phyloP scores from a whole-genome alignment of 805 yeast species.

The Zygoascus tannicola region DNA sequence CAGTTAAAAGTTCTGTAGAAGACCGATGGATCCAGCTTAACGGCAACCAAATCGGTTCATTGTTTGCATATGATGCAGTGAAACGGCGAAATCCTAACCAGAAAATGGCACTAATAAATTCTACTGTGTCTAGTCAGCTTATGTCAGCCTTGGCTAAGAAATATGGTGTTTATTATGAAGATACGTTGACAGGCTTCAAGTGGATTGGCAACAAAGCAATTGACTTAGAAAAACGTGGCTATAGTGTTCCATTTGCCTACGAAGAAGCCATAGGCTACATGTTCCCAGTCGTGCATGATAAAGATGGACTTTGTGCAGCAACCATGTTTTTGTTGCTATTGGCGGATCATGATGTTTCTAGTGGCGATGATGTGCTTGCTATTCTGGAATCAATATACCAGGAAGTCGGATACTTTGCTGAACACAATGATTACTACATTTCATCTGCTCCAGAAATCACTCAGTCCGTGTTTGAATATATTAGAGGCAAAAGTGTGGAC shows the following conservation, averaged over 20 bases:
- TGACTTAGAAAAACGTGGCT: slow-evolving; percentile 56
- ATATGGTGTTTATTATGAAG: slow-evolving; percentile 55
- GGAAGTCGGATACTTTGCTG: slow-evolving; percentile 72
- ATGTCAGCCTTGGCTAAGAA: slow-evolving; percentile 55
- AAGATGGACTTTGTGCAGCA: slow-evolving; percentile 85
- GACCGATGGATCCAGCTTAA: slow-evolving; percentile 68
- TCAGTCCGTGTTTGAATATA: slow-evolving; percentile 43
- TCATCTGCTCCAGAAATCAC: slow-evolving; percentile 48
- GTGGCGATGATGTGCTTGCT: slow-evolving; percentile 35
- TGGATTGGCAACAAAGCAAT: slow-evolving; percentile 93
- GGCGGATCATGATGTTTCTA: slow-evolving; percentile 40
- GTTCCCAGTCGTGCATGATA: slow-evolving; percentile 78
- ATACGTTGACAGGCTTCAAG: slow-evolving; percentile 91
- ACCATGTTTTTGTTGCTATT: slow-evolving; percentile 61
- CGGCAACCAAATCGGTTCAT: slow-evolving; percentile 83
- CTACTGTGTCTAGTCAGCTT: slow-evolving; percentile 89
- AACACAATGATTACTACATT: slow-evolving; percentile 77
- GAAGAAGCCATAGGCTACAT: slow-evolving; percentile 96
- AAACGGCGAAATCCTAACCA: slow-evolving; percentile 3
- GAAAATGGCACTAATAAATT: slow-evolving; percentile 55
- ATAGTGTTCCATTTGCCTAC: slow-evolving; percentile 72
- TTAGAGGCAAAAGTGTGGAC: slow-evolving; percentile 31
- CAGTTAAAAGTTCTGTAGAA: slow-evolving; percentile 38
- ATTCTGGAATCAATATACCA: slow-evolving; percentile 50
- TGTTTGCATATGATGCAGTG: slow-evolving; percentile 55